Evolutionary conservation across 2,329 filamentous ascomycete species (phyloP).

Genomic region (Boeremia lycopersici): DNA sequence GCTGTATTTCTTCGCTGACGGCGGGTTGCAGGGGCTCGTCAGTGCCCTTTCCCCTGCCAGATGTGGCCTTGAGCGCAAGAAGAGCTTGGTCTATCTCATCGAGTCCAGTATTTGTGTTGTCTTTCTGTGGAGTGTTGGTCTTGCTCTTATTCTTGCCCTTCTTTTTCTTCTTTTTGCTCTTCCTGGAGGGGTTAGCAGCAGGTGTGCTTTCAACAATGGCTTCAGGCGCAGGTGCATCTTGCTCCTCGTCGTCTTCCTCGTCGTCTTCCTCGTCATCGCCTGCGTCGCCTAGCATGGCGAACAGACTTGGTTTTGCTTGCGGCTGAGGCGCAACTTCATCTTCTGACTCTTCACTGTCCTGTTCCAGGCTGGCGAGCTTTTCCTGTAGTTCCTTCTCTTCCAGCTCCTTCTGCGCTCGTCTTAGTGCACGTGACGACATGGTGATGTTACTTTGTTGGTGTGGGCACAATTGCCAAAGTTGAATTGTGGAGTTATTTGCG

Average conservation of each 20-base stretch:
- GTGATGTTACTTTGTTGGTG: slow-evolving; percentile 6
- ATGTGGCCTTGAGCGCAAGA: slow-evolving; percentile 58
- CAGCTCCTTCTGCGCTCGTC: slow-evolving; percentile 67
- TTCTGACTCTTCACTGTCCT: slow-evolving; percentile 48
- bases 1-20: slow-evolving; percentile 51
- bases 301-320: slow-evolving; percentile 50
- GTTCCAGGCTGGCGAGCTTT: slow-evolving; percentile 41
- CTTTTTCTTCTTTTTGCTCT: slow-evolving; percentile 67
- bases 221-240: slow-evolving; percentile 42
- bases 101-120: slow-evolving; percentile 42
- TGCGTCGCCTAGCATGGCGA: slow-evolving; percentile 53
- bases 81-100: slow-evolving; percentile 73
- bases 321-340: slow-evolving; percentile 42
- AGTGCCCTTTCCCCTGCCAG: slow-evolving; percentile 23
- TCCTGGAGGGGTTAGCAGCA: slow-evolving; percentile 46
- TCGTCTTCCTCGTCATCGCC: slow-evolving; percentile 48
- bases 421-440: slow-evolving; percentile 71
- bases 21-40: slow-evolving; percentile 25
- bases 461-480: not conserved
- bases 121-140: slow-evolving; percentile 28
- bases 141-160: slow-evolving; percentile 58
- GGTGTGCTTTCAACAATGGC: slow-evolving; percentile 11
- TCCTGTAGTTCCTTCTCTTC: slow-evolving; percentile 61
- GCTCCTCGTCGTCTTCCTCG: slow-evolving; percentile 42
- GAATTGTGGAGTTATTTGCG: not conserved